Conservation (phyloP, 345 rosid genomes). For the Euphorbia pulcherrima region DNA sequence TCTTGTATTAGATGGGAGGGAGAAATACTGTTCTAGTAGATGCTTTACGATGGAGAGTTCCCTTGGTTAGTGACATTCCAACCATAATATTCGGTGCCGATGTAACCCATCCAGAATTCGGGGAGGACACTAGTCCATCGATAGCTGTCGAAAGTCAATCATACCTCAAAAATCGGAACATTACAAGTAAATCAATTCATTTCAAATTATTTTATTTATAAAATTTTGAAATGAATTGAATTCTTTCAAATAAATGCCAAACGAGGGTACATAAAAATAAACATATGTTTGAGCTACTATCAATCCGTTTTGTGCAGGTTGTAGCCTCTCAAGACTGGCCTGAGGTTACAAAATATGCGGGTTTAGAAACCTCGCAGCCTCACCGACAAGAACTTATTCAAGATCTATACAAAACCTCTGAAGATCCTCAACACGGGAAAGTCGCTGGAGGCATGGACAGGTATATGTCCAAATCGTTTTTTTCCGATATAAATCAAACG, state of each 20-base stretch:
- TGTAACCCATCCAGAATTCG: conserved; percentile 47
- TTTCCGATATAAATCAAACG: neutral
- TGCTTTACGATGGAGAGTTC: conserved; percentile 41
- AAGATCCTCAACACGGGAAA: conserved; percentile 37
- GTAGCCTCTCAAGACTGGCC: conserved; percentile 53
- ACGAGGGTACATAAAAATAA: neutral
- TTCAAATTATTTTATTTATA: too few relatives aligned
- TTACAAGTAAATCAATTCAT: too few relatives aligned
- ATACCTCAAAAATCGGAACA: neutral
- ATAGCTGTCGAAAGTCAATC: conserved; percentile 41
- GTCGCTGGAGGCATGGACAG: conserved; percentile 47
- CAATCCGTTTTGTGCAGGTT: conserved; percentile 23
- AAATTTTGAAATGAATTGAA: too few relatives aligned
- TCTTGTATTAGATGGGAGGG: conserved; percentile 37
- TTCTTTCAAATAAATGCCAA: too few relatives aligned
- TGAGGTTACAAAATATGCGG: conserved; percentile 43
- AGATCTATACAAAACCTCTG: conserved; percentile 42
- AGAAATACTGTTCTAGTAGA: conserved; percentile 46
- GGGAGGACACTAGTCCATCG: conserved; percentile 45
- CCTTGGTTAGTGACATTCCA: conserved; percentile 39
- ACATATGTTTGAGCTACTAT: conserved; percentile 4
- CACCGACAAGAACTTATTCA: conserved; percentile 43
- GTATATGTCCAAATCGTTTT: conserved; percentile 16
- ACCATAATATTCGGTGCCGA: conserved; percentile 52
- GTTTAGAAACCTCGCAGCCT: conserved; percentile 41